These are phyloP conservation scores for Bidens hawaiensis DNA, from an alignment of 140 eudicot genomes.

Conservation along the genomic window DNA sequence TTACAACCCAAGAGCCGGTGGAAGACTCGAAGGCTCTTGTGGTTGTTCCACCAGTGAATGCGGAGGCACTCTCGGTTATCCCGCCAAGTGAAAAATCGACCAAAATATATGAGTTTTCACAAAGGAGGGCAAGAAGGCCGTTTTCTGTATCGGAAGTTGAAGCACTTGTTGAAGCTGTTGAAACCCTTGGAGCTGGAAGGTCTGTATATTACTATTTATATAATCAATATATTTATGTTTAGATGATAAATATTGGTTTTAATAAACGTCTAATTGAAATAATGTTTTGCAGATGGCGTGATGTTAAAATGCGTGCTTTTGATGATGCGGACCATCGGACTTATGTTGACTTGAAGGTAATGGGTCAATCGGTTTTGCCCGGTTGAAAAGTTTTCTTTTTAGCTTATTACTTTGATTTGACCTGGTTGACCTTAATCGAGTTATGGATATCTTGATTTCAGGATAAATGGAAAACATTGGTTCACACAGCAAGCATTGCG, in stretches of 20 bases:
- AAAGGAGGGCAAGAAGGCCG: constrained; percentile 83
- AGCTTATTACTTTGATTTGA: not conserved
- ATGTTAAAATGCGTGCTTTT: constrained; percentile 83
- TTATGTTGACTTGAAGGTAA: constrained; percentile 88
- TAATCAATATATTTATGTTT: not conserved
- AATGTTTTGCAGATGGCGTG: constrained; percentile 83
- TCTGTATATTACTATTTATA: constrained; percentile 28
- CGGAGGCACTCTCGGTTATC: constrained; percentile 55
- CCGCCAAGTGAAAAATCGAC: constrained; percentile 50
- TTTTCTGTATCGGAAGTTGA: constrained; percentile 94
- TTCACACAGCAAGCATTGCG: constrained; percentile 92
- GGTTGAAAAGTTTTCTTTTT: not conserved
- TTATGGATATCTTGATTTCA: constrained; percentile 29
- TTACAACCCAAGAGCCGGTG: constrained; percentile 26
- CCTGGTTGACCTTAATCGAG: not conserved
- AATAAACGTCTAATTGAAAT: not conserved
- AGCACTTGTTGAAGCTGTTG: constrained; percentile 96
- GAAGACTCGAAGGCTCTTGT: constrained; percentile 73
- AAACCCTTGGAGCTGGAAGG: constrained; percentile 99
- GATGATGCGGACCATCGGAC: constrained; percentile 82
- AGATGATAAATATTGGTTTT: not conserved
- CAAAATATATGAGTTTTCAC: constrained; percentile 69
- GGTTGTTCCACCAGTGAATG: constrained; percentile 39
- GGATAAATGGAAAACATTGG: constrained; percentile 99
- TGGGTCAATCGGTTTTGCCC: not conserved